Evolutionary conservation across 1,284 basidiomycete genomes (phyloP).

Genomic region (Rhodotorula sp.): DNA sequence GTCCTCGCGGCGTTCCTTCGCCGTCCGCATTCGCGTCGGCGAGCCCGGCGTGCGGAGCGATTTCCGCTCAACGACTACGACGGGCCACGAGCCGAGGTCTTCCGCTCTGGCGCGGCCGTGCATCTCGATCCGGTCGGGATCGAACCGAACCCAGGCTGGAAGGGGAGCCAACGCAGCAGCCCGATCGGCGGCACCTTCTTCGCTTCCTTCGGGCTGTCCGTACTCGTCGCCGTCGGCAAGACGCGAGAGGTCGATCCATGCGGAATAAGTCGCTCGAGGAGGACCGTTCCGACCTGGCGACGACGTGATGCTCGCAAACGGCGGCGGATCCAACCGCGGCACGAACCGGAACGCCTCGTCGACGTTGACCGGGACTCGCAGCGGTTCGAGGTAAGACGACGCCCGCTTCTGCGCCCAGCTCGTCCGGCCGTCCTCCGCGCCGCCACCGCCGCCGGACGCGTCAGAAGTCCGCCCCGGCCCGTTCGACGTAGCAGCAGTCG

Average conservation of each 20-base stretch:
- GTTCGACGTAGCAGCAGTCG: slow-evolving; percentile 10
- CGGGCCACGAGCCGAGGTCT: slow-evolving; percentile 18
- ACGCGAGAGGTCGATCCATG: slow-evolving; percentile 23
- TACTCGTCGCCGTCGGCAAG: not conserved
- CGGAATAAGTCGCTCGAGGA: slow-evolving; percentile 28
- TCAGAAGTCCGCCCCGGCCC: not conserved
- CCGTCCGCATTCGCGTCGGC: slow-evolving; percentile 13
- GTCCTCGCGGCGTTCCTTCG: not conserved
- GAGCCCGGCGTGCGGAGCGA: slow-evolving; percentile 21
- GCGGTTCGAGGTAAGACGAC: slow-evolving; percentile 21
- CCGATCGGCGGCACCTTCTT: not conserved
- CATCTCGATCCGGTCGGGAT: slow-evolving; percentile 24
- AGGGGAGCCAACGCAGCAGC: not conserved
- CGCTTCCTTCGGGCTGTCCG: not conserved
- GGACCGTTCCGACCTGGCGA: slow-evolving; percentile 29
- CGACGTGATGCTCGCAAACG: slow-evolving; percentile 30
- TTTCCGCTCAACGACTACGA: slow-evolving; percentile 35
- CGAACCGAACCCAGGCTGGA: slow-evolving; percentile 34
- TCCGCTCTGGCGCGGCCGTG: slow-evolving; percentile 18
- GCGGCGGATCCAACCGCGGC: slow-evolving; percentile 25
- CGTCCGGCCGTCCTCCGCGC: not conserved
- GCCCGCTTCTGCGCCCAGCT: slow-evolving; percentile 8
- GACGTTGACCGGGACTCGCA: slow-evolving; percentile 16
- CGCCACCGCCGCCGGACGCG: not conserved
- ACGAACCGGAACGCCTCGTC: slow-evolving; percentile 34